phyloP scores from a whole-genome alignment of 352 stramenopile species.

The Phytophthora melonis region DNA sequence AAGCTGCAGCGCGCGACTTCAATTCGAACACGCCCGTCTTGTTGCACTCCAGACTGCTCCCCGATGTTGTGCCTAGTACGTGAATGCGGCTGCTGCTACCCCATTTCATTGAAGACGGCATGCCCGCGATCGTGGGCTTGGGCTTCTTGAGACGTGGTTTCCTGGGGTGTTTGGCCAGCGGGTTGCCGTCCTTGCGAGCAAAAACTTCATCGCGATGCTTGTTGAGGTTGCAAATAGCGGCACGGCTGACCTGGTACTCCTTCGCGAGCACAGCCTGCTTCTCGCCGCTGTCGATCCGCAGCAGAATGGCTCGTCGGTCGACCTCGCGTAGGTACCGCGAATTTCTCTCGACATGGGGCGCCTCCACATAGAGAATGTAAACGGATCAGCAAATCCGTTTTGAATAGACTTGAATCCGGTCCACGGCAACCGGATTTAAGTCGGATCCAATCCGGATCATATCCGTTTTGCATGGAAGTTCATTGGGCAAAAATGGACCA shows the following conservation, averaged over 20 bases:
- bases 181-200: slow-evolving; percentile 55
- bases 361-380: too few species aligned
- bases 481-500: too few species aligned
- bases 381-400: too few species aligned
- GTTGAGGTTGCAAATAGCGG: slow-evolving; percentile 71
- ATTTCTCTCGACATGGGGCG: slow-evolving; percentile 28
- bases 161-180: slow-evolving; percentile 66
- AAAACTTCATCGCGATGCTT: slow-evolving; percentile 66
- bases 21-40: slow-evolving; percentile 32
- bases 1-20: slow-evolving; percentile 31
- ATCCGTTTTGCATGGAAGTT: too few species aligned
- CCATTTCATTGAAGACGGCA: slow-evolving; percentile 9
- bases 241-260: slow-evolving; percentile 69
- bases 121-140: slow-evolving; percentile 23
- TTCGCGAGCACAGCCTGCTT: slow-evolving; percentile 71
- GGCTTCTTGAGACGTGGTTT: slow-evolving; percentile 29
- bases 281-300: slow-evolving; percentile 59
- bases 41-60: background rate
- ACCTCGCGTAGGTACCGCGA: slow-evolving; percentile 73
- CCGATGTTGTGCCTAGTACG: background rate
- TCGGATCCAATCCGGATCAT: too few species aligned
- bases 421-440: too few species aligned
- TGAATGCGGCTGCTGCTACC: background rate
- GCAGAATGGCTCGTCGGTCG: slow-evolving; percentile 63
- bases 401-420: too few species aligned